phyloP scores from a whole-genome alignment of 1,284 basidiomycete genomes.

The Ganoderma lingzhi region DNA sequence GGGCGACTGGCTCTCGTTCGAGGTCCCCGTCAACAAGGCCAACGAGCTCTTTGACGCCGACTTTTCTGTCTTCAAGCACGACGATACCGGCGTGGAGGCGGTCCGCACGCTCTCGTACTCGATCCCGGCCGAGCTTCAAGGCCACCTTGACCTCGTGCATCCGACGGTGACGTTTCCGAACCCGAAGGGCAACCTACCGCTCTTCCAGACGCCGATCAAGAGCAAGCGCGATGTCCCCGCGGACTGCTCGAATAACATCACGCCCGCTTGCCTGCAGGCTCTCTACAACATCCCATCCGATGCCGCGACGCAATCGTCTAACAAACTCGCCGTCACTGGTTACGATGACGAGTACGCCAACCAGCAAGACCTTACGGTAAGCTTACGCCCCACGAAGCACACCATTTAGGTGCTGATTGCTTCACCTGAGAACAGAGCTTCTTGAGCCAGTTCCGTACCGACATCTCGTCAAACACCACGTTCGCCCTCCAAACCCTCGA shows the following conservation, averaged over 20 bases:
- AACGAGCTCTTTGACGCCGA: too few relatives aligned
- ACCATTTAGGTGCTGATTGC: too few relatives aligned
- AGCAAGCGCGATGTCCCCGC: background rate
- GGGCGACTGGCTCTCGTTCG: too few relatives aligned
- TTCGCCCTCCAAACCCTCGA: slow-evolving; percentile 55
- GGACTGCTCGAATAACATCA: slow-evolving; percentile 52
- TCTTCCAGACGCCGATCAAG: too few relatives aligned
- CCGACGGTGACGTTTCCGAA: too few relatives aligned
- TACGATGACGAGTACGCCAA: slow-evolving; percentile 63
- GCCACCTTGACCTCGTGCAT: too few relatives aligned
- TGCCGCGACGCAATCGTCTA: slow-evolving; percentile 49
- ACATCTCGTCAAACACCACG: slow-evolving; percentile 43
- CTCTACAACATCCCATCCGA: slow-evolving; percentile 60
- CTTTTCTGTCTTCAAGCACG: too few relatives aligned
- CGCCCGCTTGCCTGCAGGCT: slow-evolving; percentile 60
- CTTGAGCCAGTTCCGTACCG: slow-evolving; percentile 40
- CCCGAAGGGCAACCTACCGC: too few relatives aligned
- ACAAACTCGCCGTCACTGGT: slow-evolving; percentile 63
- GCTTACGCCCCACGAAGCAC: background rate
- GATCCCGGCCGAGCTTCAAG: too few relatives aligned
- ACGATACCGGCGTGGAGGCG: too few relatives aligned
- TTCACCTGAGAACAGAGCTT: slow-evolving; percentile 33
- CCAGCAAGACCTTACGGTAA: slow-evolving; percentile 53
- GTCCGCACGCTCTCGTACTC: too few relatives aligned
- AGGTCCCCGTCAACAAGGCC: too few relatives aligned